phyloP scores from a whole-genome alignment of 495 filamentous ascomycete genomes.

The Penicillium riverlandense region DNA sequence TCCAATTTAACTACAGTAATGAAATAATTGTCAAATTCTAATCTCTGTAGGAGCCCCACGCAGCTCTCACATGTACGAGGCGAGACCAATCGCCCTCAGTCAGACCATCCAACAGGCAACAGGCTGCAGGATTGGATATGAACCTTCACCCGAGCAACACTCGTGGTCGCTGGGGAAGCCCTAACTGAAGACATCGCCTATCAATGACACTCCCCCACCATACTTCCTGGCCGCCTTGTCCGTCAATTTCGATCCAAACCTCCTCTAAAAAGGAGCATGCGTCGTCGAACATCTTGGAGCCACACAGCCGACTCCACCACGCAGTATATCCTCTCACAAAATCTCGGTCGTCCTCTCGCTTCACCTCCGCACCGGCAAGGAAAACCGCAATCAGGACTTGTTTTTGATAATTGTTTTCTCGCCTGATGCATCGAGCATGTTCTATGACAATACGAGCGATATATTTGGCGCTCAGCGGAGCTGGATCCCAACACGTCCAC shows the following conservation, averaged over 20 bases:
- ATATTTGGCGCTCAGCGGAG: neutral
- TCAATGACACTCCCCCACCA: conserved; percentile 9
- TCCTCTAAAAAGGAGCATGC: conserved; percentile 3
- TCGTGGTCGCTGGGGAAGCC: neutral
- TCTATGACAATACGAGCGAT: neutral
- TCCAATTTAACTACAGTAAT: too few species aligned
- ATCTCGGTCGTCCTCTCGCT: neutral
- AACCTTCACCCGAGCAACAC: neutral
- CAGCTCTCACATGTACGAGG: too few species aligned
- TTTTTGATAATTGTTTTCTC: conserved; percentile 1
- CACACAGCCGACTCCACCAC: neutral
- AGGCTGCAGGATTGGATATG: too few species aligned
- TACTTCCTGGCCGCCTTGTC: neutral
- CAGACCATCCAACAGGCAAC: too few species aligned
- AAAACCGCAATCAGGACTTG: neutral
- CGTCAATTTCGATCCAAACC: neutral
- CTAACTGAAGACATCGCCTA: neutral
- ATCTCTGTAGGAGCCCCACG: too few species aligned
- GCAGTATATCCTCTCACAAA: neutral
- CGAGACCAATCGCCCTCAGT: too few species aligned
- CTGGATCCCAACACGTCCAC: conserved; percentile 5
- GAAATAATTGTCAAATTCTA: too few species aligned
- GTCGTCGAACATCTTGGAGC: conserved; percentile 2
- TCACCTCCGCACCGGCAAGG: neutral
- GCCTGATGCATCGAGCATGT: conserved; percentile 1